Conservation (phyloP, 2,329 filamentous ascomycete species). For the Arthrobotrys sphaeroides region DNA sequence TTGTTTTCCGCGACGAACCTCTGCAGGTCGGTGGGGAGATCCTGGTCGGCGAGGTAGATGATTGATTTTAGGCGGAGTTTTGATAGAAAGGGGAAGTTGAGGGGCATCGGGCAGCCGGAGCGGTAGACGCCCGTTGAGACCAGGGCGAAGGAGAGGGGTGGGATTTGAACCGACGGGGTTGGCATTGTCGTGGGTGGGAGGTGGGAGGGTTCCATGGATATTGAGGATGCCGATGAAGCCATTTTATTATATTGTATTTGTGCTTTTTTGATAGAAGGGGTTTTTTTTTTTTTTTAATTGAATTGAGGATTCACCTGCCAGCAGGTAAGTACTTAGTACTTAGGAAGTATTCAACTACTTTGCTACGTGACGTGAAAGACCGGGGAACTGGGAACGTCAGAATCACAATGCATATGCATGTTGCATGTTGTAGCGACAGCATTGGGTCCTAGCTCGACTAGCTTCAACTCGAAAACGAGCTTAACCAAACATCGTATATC, state of each 20-base stretch:
- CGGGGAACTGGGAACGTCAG: no score
- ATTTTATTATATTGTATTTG: not conserved
- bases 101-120: constrained; percentile 57
- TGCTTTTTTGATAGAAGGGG: not conserved
- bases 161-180: constrained; percentile 49
- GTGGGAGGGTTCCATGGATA: not conserved
- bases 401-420: no score
- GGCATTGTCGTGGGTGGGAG: not conserved
- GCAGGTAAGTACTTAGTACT: no score
- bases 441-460: no score
- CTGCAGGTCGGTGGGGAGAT: constrained; percentile 54
- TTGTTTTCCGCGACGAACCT: constrained; percentile 51
- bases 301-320: no score
- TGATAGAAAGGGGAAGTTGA: constrained; percentile 57
- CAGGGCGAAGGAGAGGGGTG: constrained; percentile 57
- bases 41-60: constrained; percentile 56
- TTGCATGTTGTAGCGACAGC: no score
- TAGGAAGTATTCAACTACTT: no score
- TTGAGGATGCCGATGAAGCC: not conserved
- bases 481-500: no score
- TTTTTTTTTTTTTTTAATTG: not conserved
- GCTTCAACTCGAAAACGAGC: no score
- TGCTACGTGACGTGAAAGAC: no score
- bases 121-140: constrained; percentile 56
- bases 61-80: constrained; percentile 56